phyloP scores from a whole-genome alignment of 169 alveolate species.

The Plasmodium knowlesi region DNA sequence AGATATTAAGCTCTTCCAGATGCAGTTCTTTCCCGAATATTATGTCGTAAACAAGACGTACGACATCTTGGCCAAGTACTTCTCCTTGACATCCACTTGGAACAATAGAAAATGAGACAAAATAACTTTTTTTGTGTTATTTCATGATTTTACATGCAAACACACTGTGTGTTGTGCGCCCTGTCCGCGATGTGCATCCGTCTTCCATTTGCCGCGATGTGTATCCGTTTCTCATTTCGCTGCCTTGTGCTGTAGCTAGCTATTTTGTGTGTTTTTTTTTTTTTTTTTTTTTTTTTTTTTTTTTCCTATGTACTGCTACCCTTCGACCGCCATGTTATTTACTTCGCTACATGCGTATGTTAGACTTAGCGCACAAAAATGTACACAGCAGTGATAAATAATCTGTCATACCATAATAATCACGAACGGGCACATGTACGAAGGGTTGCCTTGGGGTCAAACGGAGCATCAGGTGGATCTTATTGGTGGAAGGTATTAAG shows the following conservation, averaged over 20 bases:
- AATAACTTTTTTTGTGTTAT: neutral
- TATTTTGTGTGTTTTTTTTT: too few relatives aligned
- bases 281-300: neutral
- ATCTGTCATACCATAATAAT: neutral
- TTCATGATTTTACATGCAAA: neutral
- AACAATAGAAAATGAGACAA: conserved; percentile 59
- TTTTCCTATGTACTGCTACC: conserved; percentile 2
- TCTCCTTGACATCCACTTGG: conserved; percentile 76
- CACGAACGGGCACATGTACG: neutral
- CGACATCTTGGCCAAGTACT: conserved; percentile 79
- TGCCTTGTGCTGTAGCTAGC: neutral
- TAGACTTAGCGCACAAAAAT: conserved; percentile 26
- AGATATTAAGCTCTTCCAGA: conserved; percentile 81
- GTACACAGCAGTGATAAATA: neutral
- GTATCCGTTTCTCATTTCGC: neutral
- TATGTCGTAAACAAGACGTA: conserved; percentile 83
- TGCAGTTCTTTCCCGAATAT: conserved; percentile 85
- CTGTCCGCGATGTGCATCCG: conserved; percentile 5
- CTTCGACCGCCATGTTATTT: neutral
- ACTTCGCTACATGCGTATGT: conserved; percentile 60
- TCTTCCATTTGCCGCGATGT: neutral
- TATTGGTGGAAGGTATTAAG: neutral
- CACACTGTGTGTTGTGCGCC: neutral
- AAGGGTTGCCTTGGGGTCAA: neutral
- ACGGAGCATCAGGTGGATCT: neutral